These are phyloP conservation scores for Penicillium concentricum DNA, from an alignment of 2,329 filamentous ascomycete species.

Conservation along the genomic window DNA sequence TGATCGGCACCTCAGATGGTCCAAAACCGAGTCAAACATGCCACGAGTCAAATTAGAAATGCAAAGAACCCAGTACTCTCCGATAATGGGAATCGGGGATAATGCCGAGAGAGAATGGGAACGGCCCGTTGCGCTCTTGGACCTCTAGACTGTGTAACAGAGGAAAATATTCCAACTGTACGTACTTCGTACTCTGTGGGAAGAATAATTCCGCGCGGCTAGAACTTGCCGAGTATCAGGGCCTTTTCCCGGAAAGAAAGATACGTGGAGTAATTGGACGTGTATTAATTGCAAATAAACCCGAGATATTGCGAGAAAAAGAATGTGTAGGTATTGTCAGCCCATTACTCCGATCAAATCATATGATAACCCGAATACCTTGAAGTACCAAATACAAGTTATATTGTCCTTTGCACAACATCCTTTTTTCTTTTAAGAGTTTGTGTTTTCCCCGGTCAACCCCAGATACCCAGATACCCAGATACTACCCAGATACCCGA, in stretches of 20 bases:
- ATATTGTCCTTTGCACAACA: background rate
- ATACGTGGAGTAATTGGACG: background rate
- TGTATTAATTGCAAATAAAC: background rate
- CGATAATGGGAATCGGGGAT: conserved; percentile 1
- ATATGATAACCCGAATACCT: background rate
- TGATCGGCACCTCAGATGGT: background rate
- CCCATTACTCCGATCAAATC: background rate
- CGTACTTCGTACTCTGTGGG: background rate
- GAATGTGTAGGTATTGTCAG: background rate
- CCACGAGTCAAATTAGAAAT: background rate
- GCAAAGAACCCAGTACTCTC: background rate
- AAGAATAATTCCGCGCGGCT: background rate
- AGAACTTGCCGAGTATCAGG: background rate
- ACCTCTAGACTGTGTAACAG: background rate
- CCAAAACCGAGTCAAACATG: background rate
- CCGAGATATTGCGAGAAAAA: background rate
- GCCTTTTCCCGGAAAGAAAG: too few species aligned
- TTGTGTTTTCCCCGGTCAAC: background rate
- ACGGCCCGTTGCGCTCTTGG: conserved; percentile 4
- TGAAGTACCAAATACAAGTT: too few species aligned
- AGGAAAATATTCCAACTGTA: background rate
- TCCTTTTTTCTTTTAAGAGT: background rate
- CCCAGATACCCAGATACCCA: background rate
- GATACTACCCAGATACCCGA: conserved; percentile 2
- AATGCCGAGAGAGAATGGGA: background rate